Evolutionary conservation across 768 basidiomycete species (phyloP).

Genomic region (Cubamyces sp.): DNA sequence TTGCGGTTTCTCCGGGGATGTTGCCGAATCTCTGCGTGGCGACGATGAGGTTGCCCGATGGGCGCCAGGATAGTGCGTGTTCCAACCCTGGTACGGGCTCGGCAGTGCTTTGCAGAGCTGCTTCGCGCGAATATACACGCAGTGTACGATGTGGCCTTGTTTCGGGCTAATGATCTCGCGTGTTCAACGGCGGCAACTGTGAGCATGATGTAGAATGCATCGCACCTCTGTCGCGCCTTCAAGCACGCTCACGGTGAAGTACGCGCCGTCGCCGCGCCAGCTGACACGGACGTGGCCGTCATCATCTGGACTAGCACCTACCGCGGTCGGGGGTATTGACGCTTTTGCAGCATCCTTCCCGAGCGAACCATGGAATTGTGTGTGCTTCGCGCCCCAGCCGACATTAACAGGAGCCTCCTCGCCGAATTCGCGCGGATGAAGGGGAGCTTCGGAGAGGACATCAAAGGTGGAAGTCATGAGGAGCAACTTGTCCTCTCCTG

Average conservation of each 20-base stretch:
- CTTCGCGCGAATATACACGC: slow-evolving; percentile 77
- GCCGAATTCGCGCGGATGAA: slow-evolving; percentile 81
- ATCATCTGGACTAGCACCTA: slow-evolving; percentile 70
- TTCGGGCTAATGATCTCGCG: slow-evolving; percentile 2
- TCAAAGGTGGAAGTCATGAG: slow-evolving; percentile 91
- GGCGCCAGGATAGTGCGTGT: slow-evolving; percentile 80
- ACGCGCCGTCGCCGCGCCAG: slow-evolving; percentile 94
- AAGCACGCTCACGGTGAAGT: slow-evolving; percentile 82
- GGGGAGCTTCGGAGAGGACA: slow-evolving; percentile 75
- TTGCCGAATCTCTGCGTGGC: slow-evolving; percentile 82
- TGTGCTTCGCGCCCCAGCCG: slow-evolving; percentile 96
- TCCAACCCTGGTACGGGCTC: slow-evolving; percentile 86
- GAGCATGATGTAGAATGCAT: background rate
- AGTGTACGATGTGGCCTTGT: slow-evolving; percentile 51
- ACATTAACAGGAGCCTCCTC: slow-evolving; percentile 94
- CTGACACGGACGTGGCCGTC: slow-evolving; percentile 73
- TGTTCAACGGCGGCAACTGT: background rate
- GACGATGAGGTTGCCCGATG: slow-evolving; percentile 85
- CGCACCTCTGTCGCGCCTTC: slow-evolving; percentile 41
- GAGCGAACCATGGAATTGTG: slow-evolving; percentile 95
- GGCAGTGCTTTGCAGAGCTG: slow-evolving; percentile 78
- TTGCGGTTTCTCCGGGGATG: slow-evolving; percentile 57
- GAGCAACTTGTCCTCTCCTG: slow-evolving; percentile 79
- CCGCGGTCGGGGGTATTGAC: slow-evolving; percentile 39
- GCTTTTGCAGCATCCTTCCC: slow-evolving; percentile 83